Base-by-base conservation (phyloP, 140 eudicot species). In the Cichorium intybus region DNA sequence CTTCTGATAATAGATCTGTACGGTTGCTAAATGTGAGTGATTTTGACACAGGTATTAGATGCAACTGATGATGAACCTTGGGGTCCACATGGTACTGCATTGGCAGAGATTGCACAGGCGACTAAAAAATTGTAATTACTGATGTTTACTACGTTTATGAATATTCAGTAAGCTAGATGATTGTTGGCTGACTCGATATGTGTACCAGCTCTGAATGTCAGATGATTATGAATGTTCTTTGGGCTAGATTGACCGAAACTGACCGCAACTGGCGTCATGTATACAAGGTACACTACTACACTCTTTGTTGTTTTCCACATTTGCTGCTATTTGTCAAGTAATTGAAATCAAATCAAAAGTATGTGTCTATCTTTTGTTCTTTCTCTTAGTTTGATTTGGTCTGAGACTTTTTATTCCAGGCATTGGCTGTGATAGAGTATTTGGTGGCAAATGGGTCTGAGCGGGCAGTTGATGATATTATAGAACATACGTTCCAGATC, bases 61-160 rank as follows among this genome's bases (percentile, higher is more conserved):
- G 99, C 99, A 49, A 94, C 99, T 10, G 99, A 94, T 72, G 94
- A 89, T 60, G 99, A 89, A 78, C 99, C 99, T n/a, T 94, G 97
- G 99, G 99, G 99, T 68, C 99, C 99, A 79, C 99, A 94, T 82
- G 99, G 99, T 60, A 89, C 90, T 49, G 96, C 81, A 66, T 85
- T 94, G 84, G 95, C 95, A 60, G 99, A 94, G 83, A 86, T 94
- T 29, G 97, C 99, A 26, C 95, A 84, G 47, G 99, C 99, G 21
- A 94, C 99, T 20, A 94, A 89, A 63, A 94, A 84, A 80, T 94
- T 86, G 99, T 94, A 89, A 35, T 41, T 72, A n/a, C 39, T 75
- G 27, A 43, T 59, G n/a, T 31, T 53, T 24, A 43, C 24, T 31
- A 14, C 22, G 6, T 53, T 66, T 23, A 22, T 12, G 27, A 47